phyloP scores from a whole-genome alignment of 2,329 filamentous ascomycete species.

The Oidium heveae region DNA sequence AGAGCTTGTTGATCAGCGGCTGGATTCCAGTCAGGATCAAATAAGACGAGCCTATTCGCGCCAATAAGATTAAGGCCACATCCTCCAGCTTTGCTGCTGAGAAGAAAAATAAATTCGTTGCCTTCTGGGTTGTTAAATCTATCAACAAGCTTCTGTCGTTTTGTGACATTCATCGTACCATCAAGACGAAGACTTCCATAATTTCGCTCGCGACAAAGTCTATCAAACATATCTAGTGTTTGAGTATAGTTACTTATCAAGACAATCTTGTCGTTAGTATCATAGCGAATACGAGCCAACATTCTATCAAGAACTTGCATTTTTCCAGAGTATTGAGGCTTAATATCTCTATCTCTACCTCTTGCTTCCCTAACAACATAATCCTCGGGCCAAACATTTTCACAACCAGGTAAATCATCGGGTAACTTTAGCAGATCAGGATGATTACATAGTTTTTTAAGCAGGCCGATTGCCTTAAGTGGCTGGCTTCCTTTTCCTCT shows the following conservation, averaged over 20 bases:
- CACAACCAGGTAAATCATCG: conserved; percentile 66
- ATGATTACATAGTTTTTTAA: conserved; percentile 98
- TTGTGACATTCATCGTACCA: conserved; percentile 93
- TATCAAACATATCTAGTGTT: conserved; percentile 83
- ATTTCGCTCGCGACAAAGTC: conserved; percentile 56
- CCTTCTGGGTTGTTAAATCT: conserved; percentile 90
- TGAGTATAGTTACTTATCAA: conserved; percentile 97
- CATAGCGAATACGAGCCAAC: conserved; percentile 80
- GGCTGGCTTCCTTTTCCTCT: conserved; percentile 89
- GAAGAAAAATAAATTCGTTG: conserved; percentile 76
- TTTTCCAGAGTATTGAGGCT: conserved; percentile 91
- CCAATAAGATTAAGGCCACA: conserved; percentile 92
- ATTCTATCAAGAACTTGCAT: conserved; percentile 97
- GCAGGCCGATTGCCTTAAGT: conserved; percentile 80
- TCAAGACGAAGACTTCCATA: conserved; percentile 82
- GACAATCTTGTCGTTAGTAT: conserved; percentile 98
- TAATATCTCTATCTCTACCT: conserved; percentile 75
- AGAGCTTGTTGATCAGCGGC: conserved; percentile 93
- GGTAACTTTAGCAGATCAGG: conserved; percentile 72
- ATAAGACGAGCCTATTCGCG: conserved; percentile 79
- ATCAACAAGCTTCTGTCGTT: conserved; percentile 90
- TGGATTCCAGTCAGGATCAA: conserved; percentile 96
- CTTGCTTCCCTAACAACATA: conserved; percentile 71
- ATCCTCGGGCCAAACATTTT: conserved; percentile 58
- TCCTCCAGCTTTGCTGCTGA: conserved; percentile 88